Conservation (phyloP, 495 filamentous ascomycete species). For the Aspergillus sparsus region DNA sequence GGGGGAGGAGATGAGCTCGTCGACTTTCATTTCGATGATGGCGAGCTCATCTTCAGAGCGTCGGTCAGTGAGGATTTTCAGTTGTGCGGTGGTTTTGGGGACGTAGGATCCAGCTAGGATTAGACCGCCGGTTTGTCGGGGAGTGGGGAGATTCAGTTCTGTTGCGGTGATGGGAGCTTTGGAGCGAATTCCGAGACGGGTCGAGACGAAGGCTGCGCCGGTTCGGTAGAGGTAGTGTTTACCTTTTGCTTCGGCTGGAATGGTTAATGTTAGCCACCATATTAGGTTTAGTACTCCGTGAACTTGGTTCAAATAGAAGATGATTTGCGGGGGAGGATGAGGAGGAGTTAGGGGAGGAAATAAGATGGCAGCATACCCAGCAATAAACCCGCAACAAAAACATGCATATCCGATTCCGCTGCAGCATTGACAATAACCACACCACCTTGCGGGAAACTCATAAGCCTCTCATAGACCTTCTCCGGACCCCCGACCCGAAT, state of each 20-base stretch:
- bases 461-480: constrained; percentile 41
- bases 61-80: constrained; percentile 40
- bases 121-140: constrained; percentile 43
- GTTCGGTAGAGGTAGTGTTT: constrained; percentile 55
- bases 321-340: neutral
- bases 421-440: constrained; percentile 55
- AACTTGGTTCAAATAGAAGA: too few relatives aligned
- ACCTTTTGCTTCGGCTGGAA: constrained; percentile 41
- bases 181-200: constrained; percentile 49
- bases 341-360: neutral
- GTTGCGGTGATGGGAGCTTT: constrained; percentile 46
- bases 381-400: constrained; percentile 49
- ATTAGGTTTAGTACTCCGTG: neutral
- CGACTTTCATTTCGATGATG: constrained; percentile 52
- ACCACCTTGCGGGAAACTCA: constrained; percentile 33
- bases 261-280: neutral
- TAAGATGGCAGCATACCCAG: constrained; percentile 29
- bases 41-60: constrained; percentile 38
- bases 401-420: constrained; percentile 54
- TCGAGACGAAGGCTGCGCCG: constrained; percentile 57
- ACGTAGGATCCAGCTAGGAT: constrained; percentile 58
- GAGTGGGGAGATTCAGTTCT: constrained; percentile 38
- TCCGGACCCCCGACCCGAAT: constrained; percentile 43
- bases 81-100: constrained; percentile 55
- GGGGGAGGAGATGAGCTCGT: constrained; percentile 40